phyloP scores from a whole-genome alignment of 768 basidiomycete genomes.

The Cytidiella melzeri region DNA sequence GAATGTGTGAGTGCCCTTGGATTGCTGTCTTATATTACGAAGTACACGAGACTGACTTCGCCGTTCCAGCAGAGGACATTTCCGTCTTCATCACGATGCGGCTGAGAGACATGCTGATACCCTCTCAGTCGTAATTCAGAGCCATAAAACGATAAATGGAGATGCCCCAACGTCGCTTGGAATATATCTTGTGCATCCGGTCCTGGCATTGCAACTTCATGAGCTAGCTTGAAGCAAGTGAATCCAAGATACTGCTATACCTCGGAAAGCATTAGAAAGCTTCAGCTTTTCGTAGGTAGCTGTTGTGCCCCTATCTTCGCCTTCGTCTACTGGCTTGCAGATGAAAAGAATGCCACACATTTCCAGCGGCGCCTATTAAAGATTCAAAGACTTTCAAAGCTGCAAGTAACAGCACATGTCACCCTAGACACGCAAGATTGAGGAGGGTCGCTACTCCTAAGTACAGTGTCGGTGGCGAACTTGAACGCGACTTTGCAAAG shows the following conservation, averaged over 20 bases:
- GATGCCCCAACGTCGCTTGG: slow-evolving; percentile 15
- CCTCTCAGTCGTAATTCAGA: slow-evolving; percentile 78
- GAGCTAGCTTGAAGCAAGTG: background rate
- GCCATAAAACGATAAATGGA: slow-evolving; percentile 53
- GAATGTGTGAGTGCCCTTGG: background rate
- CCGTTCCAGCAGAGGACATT: slow-evolving; percentile 83
- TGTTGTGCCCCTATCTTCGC: slow-evolving; percentile 1
- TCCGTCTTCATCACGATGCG: slow-evolving; percentile 44
- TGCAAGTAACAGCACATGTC: too few species aligned
- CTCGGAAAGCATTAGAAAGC: slow-evolving; percentile 50
- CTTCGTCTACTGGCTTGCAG: slow-evolving; percentile 2
- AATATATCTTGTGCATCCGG: slow-evolving; percentile 53
- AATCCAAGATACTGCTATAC: slow-evolving; percentile 29
- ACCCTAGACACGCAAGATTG: too few species aligned
- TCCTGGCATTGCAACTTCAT: slow-evolving; percentile 34
- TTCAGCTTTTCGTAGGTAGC: slow-evolving; percentile 31
- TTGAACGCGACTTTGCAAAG: too few species aligned
- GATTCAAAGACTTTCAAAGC: too few species aligned
- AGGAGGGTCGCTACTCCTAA: too few species aligned
- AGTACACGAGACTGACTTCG: slow-evolving; percentile 42
- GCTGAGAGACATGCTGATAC: slow-evolving; percentile 49
- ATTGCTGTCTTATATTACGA: background rate
- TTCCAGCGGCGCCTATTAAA: too few species aligned
- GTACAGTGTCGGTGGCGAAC: too few species aligned
- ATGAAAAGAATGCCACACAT: slow-evolving; percentile 74